Evolutionary conservation across 305 asterid genomes (phyloP).

Genomic region (Andrographis paniculata): DNA sequence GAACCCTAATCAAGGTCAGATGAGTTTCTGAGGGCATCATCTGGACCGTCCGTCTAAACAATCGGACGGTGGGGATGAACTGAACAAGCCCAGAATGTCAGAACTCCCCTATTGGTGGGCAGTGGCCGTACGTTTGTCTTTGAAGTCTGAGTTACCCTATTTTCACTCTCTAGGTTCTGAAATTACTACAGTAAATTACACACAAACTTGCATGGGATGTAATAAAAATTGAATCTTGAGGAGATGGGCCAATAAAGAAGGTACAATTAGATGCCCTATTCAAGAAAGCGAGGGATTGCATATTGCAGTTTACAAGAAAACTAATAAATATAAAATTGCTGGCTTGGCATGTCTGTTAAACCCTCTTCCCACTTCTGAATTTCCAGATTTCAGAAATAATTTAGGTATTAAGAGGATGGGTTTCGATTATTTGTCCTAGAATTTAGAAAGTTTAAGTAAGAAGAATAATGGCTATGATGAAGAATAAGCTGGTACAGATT

Average conservation of each 20-base stretch:
- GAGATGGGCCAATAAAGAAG: constrained; percentile 16
- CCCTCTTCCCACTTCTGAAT: too few species aligned
- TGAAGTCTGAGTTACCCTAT: constrained; percentile 10
- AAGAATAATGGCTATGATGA: not conserved
- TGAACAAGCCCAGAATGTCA: constrained; percentile 27
- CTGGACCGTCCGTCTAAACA: constrained; percentile 22
- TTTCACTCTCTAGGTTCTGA: constrained; percentile 8
- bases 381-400: constrained; percentile 17
- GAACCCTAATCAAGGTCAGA: constrained; percentile 17
- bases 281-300: constrained; percentile 16
- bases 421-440: not conserved
- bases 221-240: not conserved
- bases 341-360: too few species aligned
- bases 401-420: constrained; percentile 16
- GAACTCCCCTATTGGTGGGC: constrained; percentile 38
- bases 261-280: constrained; percentile 15
- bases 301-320: too few species aligned
- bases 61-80: not conserved
- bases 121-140: constrained; percentile 21
- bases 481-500: not conserved
- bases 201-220: not conserved
- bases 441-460: too few species aligned
- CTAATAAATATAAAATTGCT: too few species aligned
- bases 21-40: constrained; percentile 21
- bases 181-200: not conserved